phyloP scores from a whole-genome alignment of 805 yeast genomes.

The Candida lessepsii region DNA sequence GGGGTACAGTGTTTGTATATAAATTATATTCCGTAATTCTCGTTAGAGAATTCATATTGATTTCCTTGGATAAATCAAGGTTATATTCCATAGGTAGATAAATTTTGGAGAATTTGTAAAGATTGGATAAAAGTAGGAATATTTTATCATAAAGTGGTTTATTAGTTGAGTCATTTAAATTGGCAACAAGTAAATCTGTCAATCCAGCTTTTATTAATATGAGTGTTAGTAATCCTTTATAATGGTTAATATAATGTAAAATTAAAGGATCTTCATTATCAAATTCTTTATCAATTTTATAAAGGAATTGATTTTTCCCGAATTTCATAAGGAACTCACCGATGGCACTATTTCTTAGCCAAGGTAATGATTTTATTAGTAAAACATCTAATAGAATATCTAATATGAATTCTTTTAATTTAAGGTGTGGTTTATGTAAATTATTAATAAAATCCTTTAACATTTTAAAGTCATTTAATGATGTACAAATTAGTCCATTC shows the following conservation, averaged over 20 bases:
- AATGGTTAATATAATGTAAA: conserved; percentile 51
- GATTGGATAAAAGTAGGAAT: conserved; percentile 11
- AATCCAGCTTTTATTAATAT: conserved; percentile 54
- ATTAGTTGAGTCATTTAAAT: conserved; percentile 40
- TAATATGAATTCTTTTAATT: conserved; percentile 59
- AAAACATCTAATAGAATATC: conserved; percentile 72
- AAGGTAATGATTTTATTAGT: conserved; percentile 56
- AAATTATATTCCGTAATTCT: conserved; percentile 14
- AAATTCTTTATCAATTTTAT: background rate
- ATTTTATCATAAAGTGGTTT: conserved; percentile 12
- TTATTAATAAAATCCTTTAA: conserved; percentile 60
- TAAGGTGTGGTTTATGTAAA: conserved; percentile 55
- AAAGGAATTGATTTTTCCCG: conserved; percentile 4
- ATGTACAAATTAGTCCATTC: conserved; percentile 71
- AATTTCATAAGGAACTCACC: conserved; percentile 20
- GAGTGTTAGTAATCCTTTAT: conserved; percentile 57
- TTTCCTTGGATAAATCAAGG: conserved; percentile 12
- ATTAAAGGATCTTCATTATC: conserved; percentile 10
- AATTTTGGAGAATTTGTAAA: conserved; percentile 12
- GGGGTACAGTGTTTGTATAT: background rate
- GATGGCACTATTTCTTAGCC: conserved; percentile 35
- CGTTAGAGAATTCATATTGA: conserved; percentile 13
- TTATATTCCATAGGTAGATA: conserved; percentile 15
- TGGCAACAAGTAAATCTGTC: conserved; percentile 43
- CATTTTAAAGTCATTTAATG: conserved; percentile 54